Base-by-base conservation (phyloP, 192 early-diverging fungal genomes). In the Glomus cerebriforme region DNA sequence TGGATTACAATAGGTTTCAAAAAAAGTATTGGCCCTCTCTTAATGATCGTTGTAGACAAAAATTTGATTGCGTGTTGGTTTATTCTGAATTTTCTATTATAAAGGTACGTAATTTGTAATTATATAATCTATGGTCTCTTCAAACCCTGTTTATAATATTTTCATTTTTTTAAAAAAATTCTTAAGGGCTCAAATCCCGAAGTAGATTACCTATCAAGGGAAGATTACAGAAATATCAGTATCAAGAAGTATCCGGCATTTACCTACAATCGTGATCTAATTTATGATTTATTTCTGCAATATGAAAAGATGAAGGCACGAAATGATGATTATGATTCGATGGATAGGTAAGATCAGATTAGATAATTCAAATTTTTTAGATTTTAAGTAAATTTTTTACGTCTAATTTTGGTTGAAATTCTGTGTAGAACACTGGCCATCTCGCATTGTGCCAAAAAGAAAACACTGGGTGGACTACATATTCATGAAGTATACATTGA, bases 401-500 rank as follows among this genome's bases (percentile, higher is more conserved):
- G 7, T 27, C n/a, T n/a, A 35, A 59, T 62, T 10, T 39, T 39
- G 10, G 8, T 39, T 39, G 22, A 15, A 15, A 60, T 15, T 26
- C 19, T 47, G 22, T 15, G 17, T 45, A 77, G 75, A 31, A 77
- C 75, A 3, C 15, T 37, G 9, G 59, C 75, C 13, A 64, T 77
- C 37, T 77, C 65, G 7, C 75, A 39, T 77, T 65, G 37, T 34
- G 60, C 35, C 10, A 77, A 64, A 65, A 47, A 17, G 24, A 47
- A 43, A 13, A 0, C 62, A 65, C 39, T 77, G 39, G 59, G 7
- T 32, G 37, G 62, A 0, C 12, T 17, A 24, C 62, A 77, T 27
- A 77, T 77, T 65, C 60, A 77, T 64, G 59, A 77, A 77, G 35
- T 77, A 7, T 77, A 77, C 31, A 77, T 77, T 45, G 75, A 77